Evolutionary conservation across 768 basidiomycete genomes (phyloP).

Genomic region (Rossbeevera mucosa): DNA sequence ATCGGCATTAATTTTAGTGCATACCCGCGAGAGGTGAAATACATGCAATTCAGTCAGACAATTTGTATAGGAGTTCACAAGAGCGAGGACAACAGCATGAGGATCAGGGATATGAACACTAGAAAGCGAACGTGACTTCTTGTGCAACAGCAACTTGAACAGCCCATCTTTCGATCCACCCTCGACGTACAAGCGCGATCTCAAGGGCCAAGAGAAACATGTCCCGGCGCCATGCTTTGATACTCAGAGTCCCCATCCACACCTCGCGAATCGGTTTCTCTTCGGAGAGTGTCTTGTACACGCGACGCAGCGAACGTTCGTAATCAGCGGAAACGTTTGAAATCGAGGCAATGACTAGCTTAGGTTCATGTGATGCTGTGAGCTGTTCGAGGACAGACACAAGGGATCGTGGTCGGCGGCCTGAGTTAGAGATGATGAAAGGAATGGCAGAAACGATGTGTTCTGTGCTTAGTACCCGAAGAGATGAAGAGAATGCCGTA

Average conservation of each 20-base stretch:
- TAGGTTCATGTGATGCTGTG: constrained; percentile 19
- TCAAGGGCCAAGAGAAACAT: constrained; percentile 49
- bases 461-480: constrained; percentile 32
- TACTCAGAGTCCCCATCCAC: constrained; percentile 23
- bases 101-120: neutral
- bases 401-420: constrained; percentile 37
- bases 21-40: neutral
- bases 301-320: constrained; percentile 10
- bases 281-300: constrained; percentile 6
- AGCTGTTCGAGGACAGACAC: constrained; percentile 37
- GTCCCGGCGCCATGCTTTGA: constrained; percentile 42
- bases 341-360: constrained; percentile 32
- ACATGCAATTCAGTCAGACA: neutral
- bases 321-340: constrained; percentile 39
- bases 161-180: constrained; percentile 46
- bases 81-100: neutral
- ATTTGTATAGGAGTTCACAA: no score
- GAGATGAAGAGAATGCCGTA: constrained; percentile 35
- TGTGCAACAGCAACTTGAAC: constrained; percentile 19
- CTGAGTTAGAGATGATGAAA: constrained; percentile 33
- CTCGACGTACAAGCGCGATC: constrained; percentile 43
- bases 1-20: neutral
- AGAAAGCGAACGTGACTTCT: neutral
- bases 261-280: constrained; percentile 13
- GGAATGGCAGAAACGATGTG: constrained; percentile 44